Evolutionary conservation across 257 asterid genomes (phyloP).

Genomic region (Nicotiana otophora): DNA sequence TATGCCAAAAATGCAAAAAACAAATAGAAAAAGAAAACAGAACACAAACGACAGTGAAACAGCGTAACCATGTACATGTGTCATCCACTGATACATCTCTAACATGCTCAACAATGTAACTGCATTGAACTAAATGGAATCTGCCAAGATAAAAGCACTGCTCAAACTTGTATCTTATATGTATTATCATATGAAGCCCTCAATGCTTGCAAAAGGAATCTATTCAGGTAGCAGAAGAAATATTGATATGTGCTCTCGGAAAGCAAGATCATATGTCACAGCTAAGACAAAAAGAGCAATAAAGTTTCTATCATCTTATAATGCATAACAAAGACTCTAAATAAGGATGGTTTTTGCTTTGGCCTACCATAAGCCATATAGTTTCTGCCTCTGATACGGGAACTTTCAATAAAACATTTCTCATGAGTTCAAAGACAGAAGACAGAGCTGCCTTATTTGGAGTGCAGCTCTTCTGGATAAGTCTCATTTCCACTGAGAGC

Average conservation of each 20-base stretch:
- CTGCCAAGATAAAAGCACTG: neutral
- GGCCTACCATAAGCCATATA: constrained; percentile 84
- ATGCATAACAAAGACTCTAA: constrained; percentile 2
- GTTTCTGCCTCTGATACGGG: constrained; percentile 56
- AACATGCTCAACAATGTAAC: neutral
- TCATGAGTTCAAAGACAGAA: constrained; percentile 47
- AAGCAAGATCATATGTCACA: neutral
- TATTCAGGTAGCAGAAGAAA: neutral
- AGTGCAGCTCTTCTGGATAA: constrained; percentile 28
- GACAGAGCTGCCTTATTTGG: constrained; percentile 40
- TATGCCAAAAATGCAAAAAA: neutral
- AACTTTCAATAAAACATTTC: constrained; percentile 44
- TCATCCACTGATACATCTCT: neutral
- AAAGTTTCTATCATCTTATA: neutral
- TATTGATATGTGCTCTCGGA: neutral
- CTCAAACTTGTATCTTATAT: neutral
- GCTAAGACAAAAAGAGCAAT: neutral
- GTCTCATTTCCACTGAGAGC: constrained; percentile 56
- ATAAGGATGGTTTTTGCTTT: neutral
- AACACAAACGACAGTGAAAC: neutral
- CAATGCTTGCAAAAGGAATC: neutral
- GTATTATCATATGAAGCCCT: neutral
- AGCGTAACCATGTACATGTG: neutral
- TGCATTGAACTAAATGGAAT: neutral
- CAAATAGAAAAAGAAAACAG: neutral